phyloP scores from a whole-genome alignment of 495 filamentous ascomycete species.

The Podospora tetraspora region DNA sequence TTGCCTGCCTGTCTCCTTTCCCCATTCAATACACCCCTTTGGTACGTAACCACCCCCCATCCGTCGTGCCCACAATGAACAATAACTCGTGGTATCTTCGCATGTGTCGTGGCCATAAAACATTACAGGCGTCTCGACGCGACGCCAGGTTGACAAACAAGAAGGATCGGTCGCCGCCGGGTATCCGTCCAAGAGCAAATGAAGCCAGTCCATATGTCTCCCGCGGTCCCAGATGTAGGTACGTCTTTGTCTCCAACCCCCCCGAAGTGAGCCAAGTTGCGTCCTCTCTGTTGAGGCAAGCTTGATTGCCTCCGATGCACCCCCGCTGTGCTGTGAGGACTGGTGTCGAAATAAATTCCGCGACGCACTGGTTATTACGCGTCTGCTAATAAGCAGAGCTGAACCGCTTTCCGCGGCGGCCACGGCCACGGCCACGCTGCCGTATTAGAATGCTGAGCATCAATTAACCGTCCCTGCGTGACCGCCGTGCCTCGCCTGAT shows the following conservation, averaged over 20 bases:
- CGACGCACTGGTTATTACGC: not conserved
- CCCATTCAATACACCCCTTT: not conserved
- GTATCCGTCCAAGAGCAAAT: not conserved
- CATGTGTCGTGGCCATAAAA: not conserved
- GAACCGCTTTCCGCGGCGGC: not conserved
- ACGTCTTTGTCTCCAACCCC: not conserved
- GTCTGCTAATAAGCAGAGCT: constrained; percentile 3
- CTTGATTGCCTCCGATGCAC: not conserved
- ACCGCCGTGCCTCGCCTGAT: constrained; percentile 12
- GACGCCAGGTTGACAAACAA: not conserved
- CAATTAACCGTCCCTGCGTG: constrained; percentile 11
- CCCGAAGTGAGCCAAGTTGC: not conserved
- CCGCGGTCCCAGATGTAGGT: not conserved
- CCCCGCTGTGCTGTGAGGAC: not conserved
- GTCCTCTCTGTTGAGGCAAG: not conserved
- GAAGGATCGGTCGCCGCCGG: not conserved
- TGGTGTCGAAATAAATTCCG: not conserved
- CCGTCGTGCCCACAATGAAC: not conserved
- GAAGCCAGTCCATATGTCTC: not conserved
- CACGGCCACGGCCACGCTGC: not conserved
- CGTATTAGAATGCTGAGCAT: not conserved
- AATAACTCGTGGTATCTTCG: not conserved
- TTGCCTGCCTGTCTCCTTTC: not conserved
- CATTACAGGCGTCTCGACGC: not conserved
- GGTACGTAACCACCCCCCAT: not conserved